Evolutionary conservation across 2,329 filamentous ascomycete genomes (phyloP).

Genomic region (Monosporascus sp.): DNA sequence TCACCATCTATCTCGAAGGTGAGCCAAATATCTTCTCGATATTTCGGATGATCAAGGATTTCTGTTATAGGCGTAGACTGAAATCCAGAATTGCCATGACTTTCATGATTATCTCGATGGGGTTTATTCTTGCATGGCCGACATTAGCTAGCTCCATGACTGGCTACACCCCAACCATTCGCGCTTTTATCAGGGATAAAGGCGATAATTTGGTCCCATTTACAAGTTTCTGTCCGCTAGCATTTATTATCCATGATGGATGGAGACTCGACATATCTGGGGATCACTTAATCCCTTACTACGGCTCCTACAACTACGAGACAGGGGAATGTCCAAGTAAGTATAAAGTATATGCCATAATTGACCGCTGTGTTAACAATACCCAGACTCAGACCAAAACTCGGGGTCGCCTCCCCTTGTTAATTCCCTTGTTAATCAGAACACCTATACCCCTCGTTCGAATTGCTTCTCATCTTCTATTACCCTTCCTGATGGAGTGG

Average conservation of each 20-base stretch:
- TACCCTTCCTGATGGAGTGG: too few relatives aligned
- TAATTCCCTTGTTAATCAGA: too few relatives aligned
- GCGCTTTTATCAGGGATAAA: background rate
- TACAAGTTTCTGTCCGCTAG: background rate
- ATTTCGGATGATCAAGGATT: background rate
- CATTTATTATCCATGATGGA: background rate
- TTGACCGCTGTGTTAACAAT: background rate
- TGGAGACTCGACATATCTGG: background rate
- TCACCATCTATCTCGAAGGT: background rate
- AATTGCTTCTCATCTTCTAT: too few relatives aligned
- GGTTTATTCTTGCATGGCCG: background rate
- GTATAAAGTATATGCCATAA: background rate
- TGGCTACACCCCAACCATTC: background rate
- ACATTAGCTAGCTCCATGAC: background rate
- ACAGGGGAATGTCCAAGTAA: too few relatives aligned
- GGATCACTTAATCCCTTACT: background rate
- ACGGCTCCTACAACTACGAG: background rate
- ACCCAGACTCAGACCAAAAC: too few relatives aligned
- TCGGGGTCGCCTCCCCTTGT: too few relatives aligned
- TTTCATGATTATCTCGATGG: background rate
- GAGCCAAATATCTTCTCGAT: background rate
- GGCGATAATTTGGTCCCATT: background rate
- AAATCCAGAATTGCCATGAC: background rate
- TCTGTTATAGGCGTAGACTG: background rate
- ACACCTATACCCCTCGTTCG: too few relatives aligned